Percentiles rank a stretch among this genome's conserved stretches.
Evolutionary conservation across 2,329 filamentous ascomycete species (phyloP).

Genomic region (Neoarthrinium moseri): DNA sequence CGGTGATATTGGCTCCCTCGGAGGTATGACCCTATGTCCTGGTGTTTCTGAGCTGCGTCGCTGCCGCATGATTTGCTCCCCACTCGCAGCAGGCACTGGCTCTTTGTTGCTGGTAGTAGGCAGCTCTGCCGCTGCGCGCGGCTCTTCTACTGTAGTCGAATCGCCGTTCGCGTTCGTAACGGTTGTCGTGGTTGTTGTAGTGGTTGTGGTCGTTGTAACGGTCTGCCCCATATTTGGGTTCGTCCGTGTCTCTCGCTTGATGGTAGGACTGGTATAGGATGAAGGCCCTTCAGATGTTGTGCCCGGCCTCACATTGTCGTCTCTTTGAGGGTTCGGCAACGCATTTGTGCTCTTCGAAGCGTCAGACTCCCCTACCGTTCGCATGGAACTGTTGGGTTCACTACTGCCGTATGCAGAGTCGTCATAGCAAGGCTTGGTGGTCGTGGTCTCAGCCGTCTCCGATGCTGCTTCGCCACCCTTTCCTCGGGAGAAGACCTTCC

Average conservation of each 20-base stretch:
- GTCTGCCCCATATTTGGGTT: slow-evolving; percentile 14
- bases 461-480: neutral
- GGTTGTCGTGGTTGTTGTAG: slow-evolving; percentile 15
- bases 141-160: slow-evolving; percentile 6
- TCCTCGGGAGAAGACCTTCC: neutral
- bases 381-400: slow-evolving; percentile 10
- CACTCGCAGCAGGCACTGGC: neutral
- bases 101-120: slow-evolving; percentile 4
- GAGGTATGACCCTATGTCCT: slow-evolving; percentile 8
- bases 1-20: slow-evolving; percentile 5
- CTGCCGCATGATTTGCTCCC: neutral
- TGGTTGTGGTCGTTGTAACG: slow-evolving; percentile 16
- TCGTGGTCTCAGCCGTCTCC: neutral
- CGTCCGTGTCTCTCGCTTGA: slow-evolving; percentile 12
- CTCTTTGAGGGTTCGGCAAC: neutral
- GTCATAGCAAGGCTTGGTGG: neutral
- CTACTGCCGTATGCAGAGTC: slow-evolving; percentile 10
- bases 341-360: slow-evolving; percentile 9
- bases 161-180: slow-evolving; percentile 11
- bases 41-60: slow-evolving; percentile 10
- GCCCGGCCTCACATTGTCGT: neutral
- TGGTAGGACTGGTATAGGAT: slow-evolving; percentile 12
- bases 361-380: slow-evolving; percentile 6
- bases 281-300: slow-evolving; percentile 5
- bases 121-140: slow-evolving; percentile 1